Conservation (phyloP, 495 filamentous ascomycete species). For the Penicillium egyptiacum region DNA sequence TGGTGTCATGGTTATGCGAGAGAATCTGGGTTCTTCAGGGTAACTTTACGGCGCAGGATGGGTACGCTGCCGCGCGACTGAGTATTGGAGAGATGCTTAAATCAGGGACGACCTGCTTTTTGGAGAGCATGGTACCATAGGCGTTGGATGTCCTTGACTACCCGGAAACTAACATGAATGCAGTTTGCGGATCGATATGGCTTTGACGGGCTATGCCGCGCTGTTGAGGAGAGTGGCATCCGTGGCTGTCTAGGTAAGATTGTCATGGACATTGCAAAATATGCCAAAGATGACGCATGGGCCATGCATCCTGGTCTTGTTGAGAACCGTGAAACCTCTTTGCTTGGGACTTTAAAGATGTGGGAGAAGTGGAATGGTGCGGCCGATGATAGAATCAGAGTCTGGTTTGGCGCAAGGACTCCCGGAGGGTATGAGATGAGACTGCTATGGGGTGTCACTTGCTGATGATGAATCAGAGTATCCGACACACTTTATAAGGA, state of each 20-base stretch:
- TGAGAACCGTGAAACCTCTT: constrained; percentile 45
- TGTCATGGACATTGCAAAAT: constrained; percentile 40
- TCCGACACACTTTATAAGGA: constrained; percentile 47
- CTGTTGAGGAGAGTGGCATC: constrained; percentile 50
- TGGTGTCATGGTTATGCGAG: constrained; percentile 50
- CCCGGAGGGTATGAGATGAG: constrained; percentile 41
- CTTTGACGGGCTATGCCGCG: constrained; percentile 46
- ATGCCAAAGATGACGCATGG: constrained; percentile 48
- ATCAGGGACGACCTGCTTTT: constrained; percentile 51
- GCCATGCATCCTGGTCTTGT: constrained; percentile 52
- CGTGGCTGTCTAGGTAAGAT: constrained; percentile 49
- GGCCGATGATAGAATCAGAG: constrained; percentile 46
- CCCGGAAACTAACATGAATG: not conserved
- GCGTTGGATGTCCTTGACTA: not conserved
- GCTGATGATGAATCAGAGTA: constrained; percentile 28
- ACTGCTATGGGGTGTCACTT: not conserved
- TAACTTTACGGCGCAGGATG: constrained; percentile 46
- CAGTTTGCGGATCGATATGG: constrained; percentile 49
- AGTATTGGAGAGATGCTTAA: constrained; percentile 54
- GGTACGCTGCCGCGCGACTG: constrained; percentile 46
- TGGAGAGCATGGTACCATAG: constrained; percentile 47
- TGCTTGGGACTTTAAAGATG: constrained; percentile 44
- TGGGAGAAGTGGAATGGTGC: constrained; percentile 51
- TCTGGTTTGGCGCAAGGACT: constrained; percentile 54
- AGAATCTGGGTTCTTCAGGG: constrained; percentile 51